Evolutionary conservation across 2,329 filamentous ascomycete genomes (phyloP).

Genomic region (Hymenoscyphus infarciens): DNA sequence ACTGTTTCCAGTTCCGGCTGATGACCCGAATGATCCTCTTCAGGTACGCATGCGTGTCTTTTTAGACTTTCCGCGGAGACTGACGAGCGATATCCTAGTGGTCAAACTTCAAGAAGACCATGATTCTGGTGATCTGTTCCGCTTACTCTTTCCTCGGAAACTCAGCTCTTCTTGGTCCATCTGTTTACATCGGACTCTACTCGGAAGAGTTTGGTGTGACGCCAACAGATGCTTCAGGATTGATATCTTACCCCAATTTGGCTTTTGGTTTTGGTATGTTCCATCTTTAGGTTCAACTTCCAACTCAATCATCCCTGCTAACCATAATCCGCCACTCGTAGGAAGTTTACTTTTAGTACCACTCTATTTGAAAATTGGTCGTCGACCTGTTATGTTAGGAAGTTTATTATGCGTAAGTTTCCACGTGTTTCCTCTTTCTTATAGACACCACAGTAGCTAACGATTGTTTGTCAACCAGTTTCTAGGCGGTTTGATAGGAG

Average conservation of each 20-base stretch:
- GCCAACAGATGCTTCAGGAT: conserved; percentile 48
- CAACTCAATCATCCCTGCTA: not conserved
- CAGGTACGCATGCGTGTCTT: conserved; percentile 37
- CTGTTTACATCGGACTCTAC: conserved; percentile 55
- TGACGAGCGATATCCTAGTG: conserved; percentile 39
- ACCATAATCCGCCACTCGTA: conserved; percentile 17
- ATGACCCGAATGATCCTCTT: conserved; percentile 59
- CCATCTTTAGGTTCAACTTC: not conserved
- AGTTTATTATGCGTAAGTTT: conserved; percentile 13
- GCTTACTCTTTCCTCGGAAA: conserved; percentile 58
- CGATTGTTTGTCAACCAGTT: conserved; percentile 8
- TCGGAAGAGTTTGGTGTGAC: conserved; percentile 49
- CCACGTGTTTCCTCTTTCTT: not conserved
- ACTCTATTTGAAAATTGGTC: conserved; percentile 44
- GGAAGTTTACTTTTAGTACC: conserved; percentile 54
- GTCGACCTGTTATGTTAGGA: conserved; percentile 28
- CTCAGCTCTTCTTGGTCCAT: conserved; percentile 52
- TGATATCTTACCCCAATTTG: conserved; percentile 59
- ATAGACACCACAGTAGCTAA: too few species aligned
- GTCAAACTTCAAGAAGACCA: conserved; percentile 52
- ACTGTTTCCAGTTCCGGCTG: conserved; percentile 56
- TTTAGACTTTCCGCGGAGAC: not conserved
- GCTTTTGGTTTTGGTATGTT: conserved; percentile 52
- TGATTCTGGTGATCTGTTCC: conserved; percentile 52
- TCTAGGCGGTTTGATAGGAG: conserved; percentile 26